phyloP scores from a whole-genome alignment of 2,329 filamentous ascomycete species.

The Fusarium nematophilum region DNA sequence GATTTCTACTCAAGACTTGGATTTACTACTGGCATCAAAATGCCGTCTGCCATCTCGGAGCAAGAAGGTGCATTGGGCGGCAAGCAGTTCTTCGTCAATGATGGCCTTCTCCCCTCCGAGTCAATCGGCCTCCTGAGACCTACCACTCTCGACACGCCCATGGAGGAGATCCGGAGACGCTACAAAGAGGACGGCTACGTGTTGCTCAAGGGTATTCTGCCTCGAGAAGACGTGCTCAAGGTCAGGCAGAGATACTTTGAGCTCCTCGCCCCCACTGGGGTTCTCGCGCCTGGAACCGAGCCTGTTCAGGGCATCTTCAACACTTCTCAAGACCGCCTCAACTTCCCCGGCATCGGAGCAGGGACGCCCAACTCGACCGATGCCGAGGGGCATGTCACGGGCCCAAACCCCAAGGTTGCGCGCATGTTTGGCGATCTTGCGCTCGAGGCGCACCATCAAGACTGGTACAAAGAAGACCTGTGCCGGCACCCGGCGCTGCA shows the following conservation, averaged over 20 bases:
- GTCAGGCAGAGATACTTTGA: conserved; percentile 65
- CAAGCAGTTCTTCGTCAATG: no score
- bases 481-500: conserved; percentile 63
- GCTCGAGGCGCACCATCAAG: conserved; percentile 59
- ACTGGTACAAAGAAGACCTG: conserved; percentile 46
- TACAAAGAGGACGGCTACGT: conserved; percentile 61
- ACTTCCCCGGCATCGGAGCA: conserved; percentile 57
- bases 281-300: conserved; percentile 64
- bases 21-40: no score
- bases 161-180: conserved; percentile 58
- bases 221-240: conserved; percentile 62
- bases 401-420: conserved; percentile 58
- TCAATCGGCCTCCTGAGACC: no score
- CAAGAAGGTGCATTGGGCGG: no score
- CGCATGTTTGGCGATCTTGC: conserved; percentile 52
- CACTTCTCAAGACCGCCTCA: conserved; percentile 1
- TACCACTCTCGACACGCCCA: no score
- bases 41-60: no score
- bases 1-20: no score
- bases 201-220: conserved; percentile 65
- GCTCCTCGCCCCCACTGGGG: conserved; percentile 64
- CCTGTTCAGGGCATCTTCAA: conserved; percentile 65
- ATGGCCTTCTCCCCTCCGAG: conserved; percentile 54
- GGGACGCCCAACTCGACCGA: conserved; percentile 58
- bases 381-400: no score